These are phyloP conservation scores for Aspergillus affinis DNA, from an alignment of 495 filamentous ascomycete species.

Conservation along the genomic window DNA sequence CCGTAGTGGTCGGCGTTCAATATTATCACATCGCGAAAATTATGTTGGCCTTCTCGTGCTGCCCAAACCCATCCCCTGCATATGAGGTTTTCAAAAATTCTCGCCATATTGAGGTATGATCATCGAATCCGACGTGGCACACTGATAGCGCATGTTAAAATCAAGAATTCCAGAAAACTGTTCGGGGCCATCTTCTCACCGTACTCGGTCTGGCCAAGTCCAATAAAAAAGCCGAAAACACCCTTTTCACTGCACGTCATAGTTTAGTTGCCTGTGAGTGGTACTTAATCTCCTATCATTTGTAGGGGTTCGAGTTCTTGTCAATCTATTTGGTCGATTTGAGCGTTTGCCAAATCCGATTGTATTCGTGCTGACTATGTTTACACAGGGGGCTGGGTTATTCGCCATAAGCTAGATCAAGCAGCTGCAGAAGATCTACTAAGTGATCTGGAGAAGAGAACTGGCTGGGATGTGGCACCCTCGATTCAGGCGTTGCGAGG, in stretches of 20 bases:
- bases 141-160: neutral
- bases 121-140: neutral
- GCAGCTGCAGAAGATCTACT: constrained; percentile 26
- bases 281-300: neutral
- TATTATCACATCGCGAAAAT: constrained; percentile 37
- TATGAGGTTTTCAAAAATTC: constrained; percentile 28
- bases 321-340: neutral
- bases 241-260: constrained; percentile 32
- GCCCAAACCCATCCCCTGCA: constrained; percentile 12
- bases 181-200: constrained; percentile 26
- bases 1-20: constrained; percentile 29
- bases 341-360: neutral
- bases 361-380: neutral
- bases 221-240: constrained; percentile 31
- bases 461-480: constrained; percentile 33
- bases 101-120: constrained; percentile 24
- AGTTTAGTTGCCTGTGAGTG: constrained; percentile 30
- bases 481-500: constrained; percentile 23
- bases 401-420: constrained; percentile 29
- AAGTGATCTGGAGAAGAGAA: constrained; percentile 26
- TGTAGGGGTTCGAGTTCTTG: neutral
- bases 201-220: constrained; percentile 31
- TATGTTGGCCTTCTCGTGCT: constrained; percentile 23
- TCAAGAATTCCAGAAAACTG: constrained; percentile 19
- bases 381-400: constrained; percentile 29